A percentile compares a stretch with the other conserved stretches of the same genome.
Evolutionary conservation across 2,329 filamentous ascomycete genomes (phyloP).

Genomic region (Septoria linicola): DNA sequence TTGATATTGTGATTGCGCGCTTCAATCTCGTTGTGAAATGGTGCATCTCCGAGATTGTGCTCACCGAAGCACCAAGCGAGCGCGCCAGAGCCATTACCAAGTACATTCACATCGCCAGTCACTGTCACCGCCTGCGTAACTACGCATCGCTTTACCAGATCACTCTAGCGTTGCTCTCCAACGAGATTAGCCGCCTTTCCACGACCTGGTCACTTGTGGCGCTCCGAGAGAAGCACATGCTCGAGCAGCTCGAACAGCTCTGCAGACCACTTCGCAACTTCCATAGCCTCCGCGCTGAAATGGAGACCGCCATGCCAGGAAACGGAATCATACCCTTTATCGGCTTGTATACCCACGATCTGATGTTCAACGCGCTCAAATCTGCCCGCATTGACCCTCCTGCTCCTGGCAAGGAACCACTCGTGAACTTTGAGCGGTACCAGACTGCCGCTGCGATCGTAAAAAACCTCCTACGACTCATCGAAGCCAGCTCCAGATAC

Average conservation of each 20-base stretch:
- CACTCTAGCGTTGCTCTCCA: constrained; percentile 71
- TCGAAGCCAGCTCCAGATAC: constrained; percentile 76
- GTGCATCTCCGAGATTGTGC: constrained; percentile 74
- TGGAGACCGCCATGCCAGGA: constrained; percentile 63
- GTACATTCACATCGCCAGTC: constrained; percentile 75
- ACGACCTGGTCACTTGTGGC: constrained; percentile 73
- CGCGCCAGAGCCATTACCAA: constrained; percentile 75
- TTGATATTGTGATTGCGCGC: constrained; percentile 79
- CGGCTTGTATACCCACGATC: constrained; percentile 75
- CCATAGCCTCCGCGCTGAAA: constrained; percentile 71
- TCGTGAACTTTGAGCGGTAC: constrained; percentile 82
- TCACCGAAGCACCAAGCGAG: constrained; percentile 70
- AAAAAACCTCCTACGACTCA: constrained; percentile 73
- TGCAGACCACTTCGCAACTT: constrained; percentile 79
- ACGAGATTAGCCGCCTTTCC: constrained; percentile 66
- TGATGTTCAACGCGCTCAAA: constrained; percentile 77
- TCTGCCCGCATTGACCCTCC: constrained; percentile 66
- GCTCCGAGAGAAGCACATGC: constrained; percentile 61
- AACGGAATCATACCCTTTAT: constrained; percentile 81
- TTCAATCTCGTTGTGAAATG: constrained; percentile 90
- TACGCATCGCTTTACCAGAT: constrained; percentile 83
- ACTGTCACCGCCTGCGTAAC: constrained; percentile 74
- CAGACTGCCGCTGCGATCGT: constrained; percentile 73
- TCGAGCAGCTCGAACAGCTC: constrained; percentile 68
- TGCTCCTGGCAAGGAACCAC: constrained; percentile 53